Percentiles rank a stretch among this genome's conserved stretches.
These are phyloP conservation scores for Zymoseptoria brevis DNA, from an alignment of 2,329 filamentous ascomycete genomes.

Conservation along the genomic window DNA sequence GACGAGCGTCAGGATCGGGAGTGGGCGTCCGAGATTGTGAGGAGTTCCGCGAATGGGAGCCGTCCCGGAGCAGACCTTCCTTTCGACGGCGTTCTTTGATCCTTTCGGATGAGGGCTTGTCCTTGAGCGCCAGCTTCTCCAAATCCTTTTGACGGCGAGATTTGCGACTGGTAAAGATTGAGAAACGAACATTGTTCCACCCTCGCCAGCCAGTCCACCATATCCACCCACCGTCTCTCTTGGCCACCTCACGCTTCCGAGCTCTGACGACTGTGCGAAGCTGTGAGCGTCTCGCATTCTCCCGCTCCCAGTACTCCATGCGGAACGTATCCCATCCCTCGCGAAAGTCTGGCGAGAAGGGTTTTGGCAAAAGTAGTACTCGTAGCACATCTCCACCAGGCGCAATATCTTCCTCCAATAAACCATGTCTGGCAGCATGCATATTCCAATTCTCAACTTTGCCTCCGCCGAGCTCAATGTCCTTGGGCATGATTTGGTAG, in stretches of 20 bases:
- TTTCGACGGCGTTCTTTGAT: constrained; percentile 17
- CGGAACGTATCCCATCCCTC: constrained; percentile 97
- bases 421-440: constrained; percentile 29
- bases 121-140: constrained; percentile 23
- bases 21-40: constrained; percentile 19
- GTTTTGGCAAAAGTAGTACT: constrained; percentile 81
- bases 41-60: constrained; percentile 18
- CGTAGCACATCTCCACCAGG: constrained; percentile 88
- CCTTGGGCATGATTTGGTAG: constrained; percentile 32
- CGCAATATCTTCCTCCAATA: constrained; percentile 77
- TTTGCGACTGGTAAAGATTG: constrained; percentile 19
- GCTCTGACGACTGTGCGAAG: constrained; percentile 63
- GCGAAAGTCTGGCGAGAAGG: constrained; percentile 86
- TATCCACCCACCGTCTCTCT: constrained; percentile 63
- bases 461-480: constrained; percentile 39
- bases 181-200: constrained; percentile 32
- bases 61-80: constrained; percentile 18
- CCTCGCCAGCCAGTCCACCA: constrained; percentile 78
- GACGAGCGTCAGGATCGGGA: constrained; percentile 15
- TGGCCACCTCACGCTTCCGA: constrained; percentile 61
- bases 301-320: constrained; percentile 91
- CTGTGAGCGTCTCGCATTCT: constrained; percentile 78
- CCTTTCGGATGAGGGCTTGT: constrained; percentile 17
- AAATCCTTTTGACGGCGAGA: constrained; percentile 24
- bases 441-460: constrained; percentile 52